These are phyloP conservation scores for Aspergillus fumigatiaffinis DNA, from an alignment of 2,329 filamentous ascomycete genomes.

Conservation along the genomic window DNA sequence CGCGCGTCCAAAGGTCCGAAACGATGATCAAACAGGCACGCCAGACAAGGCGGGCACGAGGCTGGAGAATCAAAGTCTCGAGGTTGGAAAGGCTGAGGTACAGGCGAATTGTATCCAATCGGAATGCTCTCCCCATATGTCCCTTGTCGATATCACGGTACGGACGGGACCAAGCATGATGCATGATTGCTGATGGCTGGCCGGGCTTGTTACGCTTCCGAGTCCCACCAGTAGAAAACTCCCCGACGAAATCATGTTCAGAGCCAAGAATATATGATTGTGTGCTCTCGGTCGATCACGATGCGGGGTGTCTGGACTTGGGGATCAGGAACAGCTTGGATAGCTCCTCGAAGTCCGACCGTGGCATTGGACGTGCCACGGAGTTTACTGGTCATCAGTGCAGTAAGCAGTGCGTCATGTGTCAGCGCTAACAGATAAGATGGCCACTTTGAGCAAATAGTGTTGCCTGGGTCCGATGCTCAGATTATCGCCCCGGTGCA, in stretches of 20 bases:
- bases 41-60: neutral
- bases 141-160: neutral
- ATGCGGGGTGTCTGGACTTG: neutral
- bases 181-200: neutral
- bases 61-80: neutral
- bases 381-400: neutral
- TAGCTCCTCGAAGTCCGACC: neutral
- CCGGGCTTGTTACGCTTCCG: neutral
- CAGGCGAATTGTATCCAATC: neutral
- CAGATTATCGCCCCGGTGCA: neutral
- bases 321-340: neutral
- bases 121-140: neutral
- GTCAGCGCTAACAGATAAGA: neutral
- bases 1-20: neutral
- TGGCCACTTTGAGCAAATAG: neutral
- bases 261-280: neutral
- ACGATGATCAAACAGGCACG: neutral
- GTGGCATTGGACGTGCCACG: neutral
- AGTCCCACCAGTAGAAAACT: neutral
- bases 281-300: neutral
- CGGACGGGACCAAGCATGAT: neutral
- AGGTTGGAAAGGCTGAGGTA: neutral
- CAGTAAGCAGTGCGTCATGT: neutral
- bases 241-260: neutral
- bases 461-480: neutral